Conservation (phyloP, 2,329 filamentous ascomycete genomes). For the Apiospora malaysiana region DNA sequence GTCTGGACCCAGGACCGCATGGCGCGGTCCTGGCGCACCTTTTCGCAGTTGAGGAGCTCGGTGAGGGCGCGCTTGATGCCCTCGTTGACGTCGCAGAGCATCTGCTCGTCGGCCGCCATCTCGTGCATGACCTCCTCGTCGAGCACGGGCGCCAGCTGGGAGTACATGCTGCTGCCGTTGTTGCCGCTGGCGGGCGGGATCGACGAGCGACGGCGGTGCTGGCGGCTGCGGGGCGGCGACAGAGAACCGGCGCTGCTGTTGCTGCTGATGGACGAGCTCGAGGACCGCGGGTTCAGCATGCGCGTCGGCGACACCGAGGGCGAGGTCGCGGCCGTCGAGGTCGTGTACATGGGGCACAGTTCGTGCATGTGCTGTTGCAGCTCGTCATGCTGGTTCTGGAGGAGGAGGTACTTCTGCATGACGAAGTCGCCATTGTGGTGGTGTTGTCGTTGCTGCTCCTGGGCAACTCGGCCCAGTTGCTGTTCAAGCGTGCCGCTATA, state of each 20-base stretch:
- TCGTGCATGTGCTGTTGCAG: conserved; percentile 57
- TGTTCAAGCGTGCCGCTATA: conserved; percentile 16
- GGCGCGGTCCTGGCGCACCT: conserved; percentile 55
- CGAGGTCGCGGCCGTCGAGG: conserved; percentile 49
- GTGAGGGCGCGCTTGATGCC: conserved; percentile 66
- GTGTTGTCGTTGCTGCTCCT: conserved; percentile 23
- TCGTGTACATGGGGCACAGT: conserved; percentile 49
- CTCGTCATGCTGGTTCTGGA: conserved; percentile 61
- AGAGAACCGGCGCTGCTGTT: conserved; percentile 30
- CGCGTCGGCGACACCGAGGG: conserved; percentile 66
- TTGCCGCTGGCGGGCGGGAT: conserved; percentile 28
- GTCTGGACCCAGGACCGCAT: conserved; percentile 65
- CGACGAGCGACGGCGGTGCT: conserved; percentile 37
- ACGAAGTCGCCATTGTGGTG: conserved; percentile 52
- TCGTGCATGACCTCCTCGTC: conserved; percentile 55
- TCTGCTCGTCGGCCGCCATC: conserved; percentile 58
- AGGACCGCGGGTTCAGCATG: conserved; percentile 52
- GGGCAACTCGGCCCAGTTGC: conserved; percentile 23
- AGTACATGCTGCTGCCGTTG: conserved; percentile 29
- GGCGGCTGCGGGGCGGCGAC: conserved; percentile 34
- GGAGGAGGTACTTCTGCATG: conserved; percentile 59
- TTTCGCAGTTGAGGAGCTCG: conserved; percentile 65
- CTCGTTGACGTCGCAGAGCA: conserved; percentile 62
- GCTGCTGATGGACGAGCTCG: conserved; percentile 46
- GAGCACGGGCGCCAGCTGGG: conserved; percentile 45